phyloP scores from a whole-genome alignment of 805 yeast species.

The Yarrowia osloensis region DNA sequence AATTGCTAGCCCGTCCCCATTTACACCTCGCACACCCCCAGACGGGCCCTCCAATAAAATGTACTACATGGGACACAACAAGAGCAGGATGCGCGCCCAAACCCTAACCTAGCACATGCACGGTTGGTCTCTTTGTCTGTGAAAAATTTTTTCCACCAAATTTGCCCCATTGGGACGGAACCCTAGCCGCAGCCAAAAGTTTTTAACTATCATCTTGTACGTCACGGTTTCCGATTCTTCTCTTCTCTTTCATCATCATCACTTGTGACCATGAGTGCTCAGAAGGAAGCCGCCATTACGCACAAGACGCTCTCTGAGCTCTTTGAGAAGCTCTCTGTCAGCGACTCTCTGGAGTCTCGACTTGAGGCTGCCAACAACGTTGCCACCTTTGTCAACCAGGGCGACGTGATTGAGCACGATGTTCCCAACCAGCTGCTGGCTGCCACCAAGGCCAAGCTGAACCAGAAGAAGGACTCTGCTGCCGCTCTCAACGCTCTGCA shows the following conservation, averaged over 20 bases:
- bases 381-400: conserved; percentile 83
- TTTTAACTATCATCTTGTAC: conserved; percentile 27
- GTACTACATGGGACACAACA: conserved; percentile 13
- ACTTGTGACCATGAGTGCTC: conserved; percentile 32
- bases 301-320: conserved; percentile 55
- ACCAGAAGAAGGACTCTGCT: conserved; percentile 71
- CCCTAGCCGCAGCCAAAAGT: conserved; percentile 19
- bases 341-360: conserved; percentile 73
- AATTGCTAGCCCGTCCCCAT: background rate
- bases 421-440: conserved; percentile 87
- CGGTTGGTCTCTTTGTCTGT: conserved; percentile 10
- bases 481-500: conserved; percentile 76
- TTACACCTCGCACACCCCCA: background rate
- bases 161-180: background rate
- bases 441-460: conserved; percentile 71
- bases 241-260: conserved; percentile 25
- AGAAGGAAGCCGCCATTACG: conserved; percentile 32
- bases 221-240: background rate
- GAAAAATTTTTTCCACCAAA: conserved; percentile 22
- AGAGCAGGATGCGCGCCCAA: background rate
- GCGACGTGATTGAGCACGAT: conserved; percentile 97
- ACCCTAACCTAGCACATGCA: background rate
- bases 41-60: conserved; percentile 6
- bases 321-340: conserved; percentile 88
- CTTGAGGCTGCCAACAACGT: conserved; percentile 85